phyloP scores from a whole-genome alignment of 2,329 filamentous ascomycete species.

The Neofusicoccum ribis region DNA sequence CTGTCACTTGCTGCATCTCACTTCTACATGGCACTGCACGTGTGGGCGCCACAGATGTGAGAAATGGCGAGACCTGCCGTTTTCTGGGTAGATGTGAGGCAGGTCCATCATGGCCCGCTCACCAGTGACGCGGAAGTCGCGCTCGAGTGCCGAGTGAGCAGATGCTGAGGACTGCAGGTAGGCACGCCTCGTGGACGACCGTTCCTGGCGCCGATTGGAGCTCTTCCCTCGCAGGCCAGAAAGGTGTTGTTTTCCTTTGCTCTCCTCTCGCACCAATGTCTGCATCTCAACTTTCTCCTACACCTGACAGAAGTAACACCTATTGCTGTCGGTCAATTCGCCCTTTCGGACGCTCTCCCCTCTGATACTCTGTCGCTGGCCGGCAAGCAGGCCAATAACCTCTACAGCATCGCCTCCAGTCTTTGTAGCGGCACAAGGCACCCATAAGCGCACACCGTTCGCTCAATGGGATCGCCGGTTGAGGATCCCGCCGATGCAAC shows the following conservation, averaged over 20 bases:
- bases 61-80: no score
- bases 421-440: background rate
- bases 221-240: background rate
- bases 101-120: no score
- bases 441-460: background rate
- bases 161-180: background rate
- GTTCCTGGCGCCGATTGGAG: background rate
- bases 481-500: background rate
- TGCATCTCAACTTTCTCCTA: background rate
- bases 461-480: background rate
- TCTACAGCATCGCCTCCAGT: background rate
- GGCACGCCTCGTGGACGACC: background rate
- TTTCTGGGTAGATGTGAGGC: background rate
- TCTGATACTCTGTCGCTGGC: background rate
- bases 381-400: background rate
- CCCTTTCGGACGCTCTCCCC: background rate
- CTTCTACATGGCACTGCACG: no score
- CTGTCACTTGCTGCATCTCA: background rate
- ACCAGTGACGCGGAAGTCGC: background rate
- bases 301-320: background rate
- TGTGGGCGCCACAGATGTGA: no score
- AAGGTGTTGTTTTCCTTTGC: background rate
- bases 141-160: background rate
- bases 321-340: background rate
- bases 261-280: background rate